Evolutionary conservation across 495 filamentous ascomycete species (phyloP).

Genomic region (Pyronema omphalodes): DNA sequence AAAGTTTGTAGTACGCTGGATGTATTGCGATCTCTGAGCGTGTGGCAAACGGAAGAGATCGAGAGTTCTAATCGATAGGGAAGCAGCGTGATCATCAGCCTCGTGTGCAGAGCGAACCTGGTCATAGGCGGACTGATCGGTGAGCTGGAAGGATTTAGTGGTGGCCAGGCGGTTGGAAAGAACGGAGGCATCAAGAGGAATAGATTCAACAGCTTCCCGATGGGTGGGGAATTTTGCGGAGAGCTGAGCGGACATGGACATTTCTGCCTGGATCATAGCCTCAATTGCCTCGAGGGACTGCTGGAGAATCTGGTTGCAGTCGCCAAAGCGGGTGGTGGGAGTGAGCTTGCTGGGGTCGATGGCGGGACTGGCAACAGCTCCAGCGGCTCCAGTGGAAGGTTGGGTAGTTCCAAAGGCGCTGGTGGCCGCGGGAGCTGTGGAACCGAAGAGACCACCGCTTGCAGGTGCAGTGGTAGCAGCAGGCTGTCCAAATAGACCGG

Average conservation of each 20-base stretch:
- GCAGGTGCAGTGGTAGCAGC: slow-evolving; percentile 5
- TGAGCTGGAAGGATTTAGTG: slow-evolving; percentile 22
- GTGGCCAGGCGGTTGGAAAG: slow-evolving; percentile 21
- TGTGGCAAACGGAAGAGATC: slow-evolving; percentile 23
- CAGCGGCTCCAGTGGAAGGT: not conserved
- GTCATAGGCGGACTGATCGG: slow-evolving; percentile 15
- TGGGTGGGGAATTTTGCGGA: slow-evolving; percentile 12
- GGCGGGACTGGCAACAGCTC: slow-evolving; percentile 13
- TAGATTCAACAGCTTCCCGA: slow-evolving; percentile 15
- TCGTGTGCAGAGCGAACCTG: slow-evolving; percentile 13
- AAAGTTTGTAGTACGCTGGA: slow-evolving; percentile 14
- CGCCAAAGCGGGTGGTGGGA: slow-evolving; percentile 75
- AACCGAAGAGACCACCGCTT: slow-evolving; percentile 16
- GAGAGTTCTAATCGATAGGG: slow-evolving; percentile 19
- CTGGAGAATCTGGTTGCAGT: slow-evolving; percentile 69
- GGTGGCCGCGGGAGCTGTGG: not conserved
- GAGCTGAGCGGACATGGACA: slow-evolving; percentile 12
- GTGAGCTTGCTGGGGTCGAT: slow-evolving; percentile 59
- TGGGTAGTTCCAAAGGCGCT: not conserved
- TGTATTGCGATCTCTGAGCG: slow-evolving; percentile 19
- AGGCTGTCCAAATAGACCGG: slow-evolving; percentile 4
- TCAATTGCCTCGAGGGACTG: slow-evolving; percentile 57
- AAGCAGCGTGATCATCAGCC: slow-evolving; percentile 17
- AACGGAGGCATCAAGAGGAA: slow-evolving; percentile 19
- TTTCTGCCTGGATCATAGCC: slow-evolving; percentile 20